A percentile compares a stretch with the other conserved stretches of the same genome.
Conservation (phyloP, 495 filamentous ascomycete genomes). For the Penicilliopsis zonata region DNA sequence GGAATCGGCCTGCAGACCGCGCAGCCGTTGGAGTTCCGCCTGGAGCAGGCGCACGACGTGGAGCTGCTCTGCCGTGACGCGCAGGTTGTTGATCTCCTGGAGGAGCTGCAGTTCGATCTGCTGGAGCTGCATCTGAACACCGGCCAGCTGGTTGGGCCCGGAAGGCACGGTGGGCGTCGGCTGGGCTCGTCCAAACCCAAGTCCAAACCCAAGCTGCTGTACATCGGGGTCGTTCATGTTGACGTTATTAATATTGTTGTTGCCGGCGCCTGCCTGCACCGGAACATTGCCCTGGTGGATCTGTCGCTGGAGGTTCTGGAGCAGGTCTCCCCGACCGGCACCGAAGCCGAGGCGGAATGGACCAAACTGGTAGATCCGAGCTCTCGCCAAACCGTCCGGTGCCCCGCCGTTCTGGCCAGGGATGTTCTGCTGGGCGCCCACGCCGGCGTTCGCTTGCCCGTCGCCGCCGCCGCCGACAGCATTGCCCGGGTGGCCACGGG, state of each 20-base stretch:
- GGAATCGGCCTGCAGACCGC: constrained; percentile 26
- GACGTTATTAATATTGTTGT: constrained; percentile 18
- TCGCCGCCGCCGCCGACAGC: constrained; percentile 14
- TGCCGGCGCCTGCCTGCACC: constrained; percentile 18
- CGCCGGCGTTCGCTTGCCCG: constrained; percentile 15
- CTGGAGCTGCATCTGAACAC: constrained; percentile 43
- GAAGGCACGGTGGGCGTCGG: constrained; percentile 7
- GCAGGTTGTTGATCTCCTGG: constrained; percentile 47
- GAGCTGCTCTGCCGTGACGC: constrained; percentile 43
- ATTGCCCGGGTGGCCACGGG: constrained; percentile 13
- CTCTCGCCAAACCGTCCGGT: constrained; percentile 25
- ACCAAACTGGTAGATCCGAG: constrained; percentile 41
- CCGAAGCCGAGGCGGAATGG: constrained; percentile 48
- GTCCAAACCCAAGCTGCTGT: constrained; percentile 30
- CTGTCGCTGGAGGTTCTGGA: constrained; percentile 41
- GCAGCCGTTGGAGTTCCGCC: constrained; percentile 50
- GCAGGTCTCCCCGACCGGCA: constrained; percentile 38
- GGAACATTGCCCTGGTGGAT: constrained; percentile 29
- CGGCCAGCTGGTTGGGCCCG: constrained; percentile 6
- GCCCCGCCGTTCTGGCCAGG: constrained; percentile 17
- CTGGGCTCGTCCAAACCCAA: constrained; percentile 31
- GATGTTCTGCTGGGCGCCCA: constrained; percentile 14
- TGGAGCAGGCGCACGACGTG: constrained; percentile 44
- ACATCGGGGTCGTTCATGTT: constrained; percentile 17
- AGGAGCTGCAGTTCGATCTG: constrained; percentile 55